Percentiles rank a stretch among this genome's conserved stretches.
phyloP scores from a whole-genome alignment of 441 rosid genomes.

The Aleurites moluccanus region DNA sequence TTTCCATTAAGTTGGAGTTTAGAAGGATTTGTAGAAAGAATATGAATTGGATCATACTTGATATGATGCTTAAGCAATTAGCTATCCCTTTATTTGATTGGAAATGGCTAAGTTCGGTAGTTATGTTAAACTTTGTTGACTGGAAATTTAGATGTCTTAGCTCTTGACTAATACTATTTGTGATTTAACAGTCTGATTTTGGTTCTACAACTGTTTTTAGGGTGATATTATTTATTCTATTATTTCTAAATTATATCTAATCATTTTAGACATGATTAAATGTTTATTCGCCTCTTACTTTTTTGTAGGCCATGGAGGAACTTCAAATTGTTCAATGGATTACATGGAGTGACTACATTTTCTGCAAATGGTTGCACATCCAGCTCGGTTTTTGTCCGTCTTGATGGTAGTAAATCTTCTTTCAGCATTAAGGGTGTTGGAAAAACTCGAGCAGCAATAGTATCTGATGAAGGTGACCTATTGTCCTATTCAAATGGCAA shows the following conservation, averaged over 20 bases:
- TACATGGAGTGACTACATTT: slow-evolving; percentile 29
- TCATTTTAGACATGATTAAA: not conserved
- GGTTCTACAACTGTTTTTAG: not conserved
- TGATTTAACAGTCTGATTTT: not conserved
- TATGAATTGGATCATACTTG: not conserved
- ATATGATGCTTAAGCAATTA: not conserved
- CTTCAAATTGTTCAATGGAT: slow-evolving; percentile 42
- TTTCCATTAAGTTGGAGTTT: not conserved
- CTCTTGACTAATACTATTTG: no score
- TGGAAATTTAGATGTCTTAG: not conserved
- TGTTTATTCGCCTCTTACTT: slow-evolving; percentile 13
- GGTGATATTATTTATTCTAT: not conserved
- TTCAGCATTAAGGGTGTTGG: slow-evolving; percentile 35
- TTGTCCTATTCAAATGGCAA: slow-evolving; percentile 43
- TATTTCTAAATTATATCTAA: not conserved
- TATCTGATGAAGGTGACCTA: slow-evolving; percentile 64
- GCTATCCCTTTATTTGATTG: not conserved
- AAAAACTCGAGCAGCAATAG: slow-evolving; percentile 48
- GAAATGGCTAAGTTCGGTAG: not conserved
- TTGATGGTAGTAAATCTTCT: slow-evolving; percentile 36
- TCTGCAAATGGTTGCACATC: slow-evolving; percentile 30
- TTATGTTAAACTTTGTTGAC: no score
- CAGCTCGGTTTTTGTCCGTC: slow-evolving; percentile 24
- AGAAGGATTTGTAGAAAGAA: not conserved
- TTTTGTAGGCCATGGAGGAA: slow-evolving; percentile 39